Evolutionary conservation across 495 filamentous ascomycete species (phyloP).

Genomic region (Diplogelasinospora grovesii): DNA sequence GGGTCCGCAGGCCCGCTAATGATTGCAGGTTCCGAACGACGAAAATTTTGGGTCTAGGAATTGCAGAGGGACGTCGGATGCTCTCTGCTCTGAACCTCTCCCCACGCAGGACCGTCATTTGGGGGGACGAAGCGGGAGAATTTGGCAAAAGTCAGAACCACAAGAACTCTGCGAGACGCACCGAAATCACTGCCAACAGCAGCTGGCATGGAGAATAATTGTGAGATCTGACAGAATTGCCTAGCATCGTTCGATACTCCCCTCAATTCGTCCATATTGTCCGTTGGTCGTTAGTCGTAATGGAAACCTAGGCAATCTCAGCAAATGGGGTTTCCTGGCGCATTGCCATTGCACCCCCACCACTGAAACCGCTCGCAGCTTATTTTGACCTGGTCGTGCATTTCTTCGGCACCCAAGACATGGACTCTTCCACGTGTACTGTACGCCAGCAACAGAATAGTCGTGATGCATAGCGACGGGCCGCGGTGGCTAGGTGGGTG

Average conservation of each 20-base stretch:
- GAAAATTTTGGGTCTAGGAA: constrained; percentile 5
- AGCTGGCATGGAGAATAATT: neutral
- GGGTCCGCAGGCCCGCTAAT: neutral
- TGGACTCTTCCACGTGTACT: too few species aligned
- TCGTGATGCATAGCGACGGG: too few species aligned
- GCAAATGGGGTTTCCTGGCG: too few species aligned
- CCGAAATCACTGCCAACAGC: too few species aligned
- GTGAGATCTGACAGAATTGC: constrained; percentile 7
- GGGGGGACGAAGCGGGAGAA: neutral
- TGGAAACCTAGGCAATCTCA: too few species aligned
- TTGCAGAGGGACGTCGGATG: constrained; percentile 5
- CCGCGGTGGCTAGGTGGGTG: neutral
- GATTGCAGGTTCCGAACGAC: neutral
- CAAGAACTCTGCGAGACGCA: neutral
- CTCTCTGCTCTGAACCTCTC: neutral
- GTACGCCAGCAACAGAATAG: too few species aligned
- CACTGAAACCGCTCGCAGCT: neutral
- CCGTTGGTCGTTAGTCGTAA: neutral
- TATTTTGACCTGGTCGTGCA: neutral
- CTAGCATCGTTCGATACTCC: neutral
- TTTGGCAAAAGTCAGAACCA: neutral
- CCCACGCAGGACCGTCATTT: neutral
- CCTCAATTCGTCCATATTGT: too few species aligned
- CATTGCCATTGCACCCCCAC: constrained; percentile 2
- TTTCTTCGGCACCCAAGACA: too few species aligned